These are phyloP conservation scores for Scheffersomyces titani DNA, from an alignment of 1,139 yeast genomes.

Conservation along the genomic window DNA sequence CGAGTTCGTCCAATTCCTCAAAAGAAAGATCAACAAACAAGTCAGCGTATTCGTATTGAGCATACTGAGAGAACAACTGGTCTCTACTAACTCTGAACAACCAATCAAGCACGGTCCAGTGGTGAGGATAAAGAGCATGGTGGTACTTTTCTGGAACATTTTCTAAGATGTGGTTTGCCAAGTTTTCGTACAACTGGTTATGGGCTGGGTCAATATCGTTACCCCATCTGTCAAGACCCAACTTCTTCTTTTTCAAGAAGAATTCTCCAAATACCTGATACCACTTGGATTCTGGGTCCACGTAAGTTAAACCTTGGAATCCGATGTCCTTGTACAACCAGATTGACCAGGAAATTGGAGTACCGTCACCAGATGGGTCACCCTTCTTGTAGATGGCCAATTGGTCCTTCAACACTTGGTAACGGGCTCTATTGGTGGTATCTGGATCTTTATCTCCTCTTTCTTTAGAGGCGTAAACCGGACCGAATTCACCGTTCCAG, in stretches of 20 bases:
- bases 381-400: slow-evolving; percentile 39
- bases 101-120: slow-evolving; percentile 35
- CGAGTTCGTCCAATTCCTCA: slow-evolving; percentile 48
- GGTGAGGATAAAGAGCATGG: slow-evolving; percentile 32
- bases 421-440: slow-evolving; percentile 35
- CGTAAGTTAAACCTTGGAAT: slow-evolving; percentile 47
- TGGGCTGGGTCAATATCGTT: slow-evolving; percentile 40
- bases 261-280: slow-evolving; percentile 38
- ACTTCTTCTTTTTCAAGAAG: slow-evolving; percentile 38
- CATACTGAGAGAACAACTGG: slow-evolving; percentile 39
- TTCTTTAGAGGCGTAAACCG: slow-evolving; percentile 43
- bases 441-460: slow-evolving; percentile 41
- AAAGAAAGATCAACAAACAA: slow-evolving; percentile 38
- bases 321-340: slow-evolving; percentile 56
- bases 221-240: slow-evolving; percentile 52
- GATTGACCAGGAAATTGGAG: slow-evolving; percentile 48
- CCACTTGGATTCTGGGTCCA: slow-evolving; percentile 43
- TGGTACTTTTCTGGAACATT: slow-evolving; percentile 32
- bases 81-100: slow-evolving; percentile 39
- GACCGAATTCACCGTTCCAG: slow-evolving; percentile 56
- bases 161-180: slow-evolving; percentile 33
- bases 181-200: slow-evolving; percentile 30
- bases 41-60: slow-evolving; percentile 45
- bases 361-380: slow-evolving; percentile 45
- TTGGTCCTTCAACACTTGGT: slow-evolving; percentile 43